Evolutionary conservation across 352 stramenopile species (phyloP), one percentile per base, ranked within the genome.

Genomic region (Globisporangium perplexum): DNA sequence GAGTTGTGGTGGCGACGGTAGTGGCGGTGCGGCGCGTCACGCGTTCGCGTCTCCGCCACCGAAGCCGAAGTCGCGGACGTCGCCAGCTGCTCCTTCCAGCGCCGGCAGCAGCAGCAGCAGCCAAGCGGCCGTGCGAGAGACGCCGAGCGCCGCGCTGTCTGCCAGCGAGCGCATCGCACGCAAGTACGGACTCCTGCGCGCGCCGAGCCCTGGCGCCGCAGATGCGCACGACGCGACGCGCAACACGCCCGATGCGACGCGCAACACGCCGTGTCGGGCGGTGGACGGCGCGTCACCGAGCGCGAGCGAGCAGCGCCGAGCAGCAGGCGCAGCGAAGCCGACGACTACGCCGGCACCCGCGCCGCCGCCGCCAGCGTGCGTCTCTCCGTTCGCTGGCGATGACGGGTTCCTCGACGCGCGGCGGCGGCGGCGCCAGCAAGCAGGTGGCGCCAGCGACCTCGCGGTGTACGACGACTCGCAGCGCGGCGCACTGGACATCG

Each of bases 141-240:
- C 26, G 26, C 26, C 26, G 26, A 30, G 26, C 36, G 20, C 18
- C 36, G 38, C 38, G 4, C 22, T 85, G 47, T 74, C 74, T 1
- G 56, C 58, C 17, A 70, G 66, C 42, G 71, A 89, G 36, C 67
- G 65, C 4, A 87, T 89, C 52, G 78, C 78, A 14, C 53, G 57
- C 5, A 87, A 89, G 63, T 87, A 89, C 47, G 72, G 75, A n/a
- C 52, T 87, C 10, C 49, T 77, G 10, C 65, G 44, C n/a, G 14
- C 20, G 35, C 20, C 44, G 26, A 66, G 30, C n/a, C 35, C 50
- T 39, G 15, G 30, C 35, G 24, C 20, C 26, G 20, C 15, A 15
- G 31, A 33, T 7, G 26, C 26, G 26, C 26, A 30, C 26, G 26
- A 30, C 2, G 26, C n/a, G n/a, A n/a, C n/a, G n/a, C n/a, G n/a